These are phyloP conservation scores for Microsporum canis DNA, from an alignment of 2,329 filamentous ascomycete genomes.

Conservation along the genomic window DNA sequence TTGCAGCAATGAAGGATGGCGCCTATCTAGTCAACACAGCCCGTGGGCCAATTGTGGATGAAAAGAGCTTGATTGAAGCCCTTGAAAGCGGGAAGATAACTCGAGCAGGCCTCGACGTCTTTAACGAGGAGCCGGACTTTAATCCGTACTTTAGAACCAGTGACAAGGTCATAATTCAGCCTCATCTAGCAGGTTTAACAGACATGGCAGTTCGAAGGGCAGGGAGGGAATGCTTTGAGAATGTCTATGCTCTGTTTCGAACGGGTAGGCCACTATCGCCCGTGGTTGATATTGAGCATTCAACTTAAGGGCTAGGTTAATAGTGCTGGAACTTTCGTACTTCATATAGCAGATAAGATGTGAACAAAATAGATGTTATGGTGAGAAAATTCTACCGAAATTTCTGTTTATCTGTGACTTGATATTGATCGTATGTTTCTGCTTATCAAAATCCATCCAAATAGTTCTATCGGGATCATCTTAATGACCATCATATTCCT, in stretches of 20 bases:
- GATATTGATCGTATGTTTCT: no score
- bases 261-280: conserved; percentile 31
- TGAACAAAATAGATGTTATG: no score
- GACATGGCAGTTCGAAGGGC: conserved; percentile 34
- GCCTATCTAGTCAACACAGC: conserved; percentile 42
- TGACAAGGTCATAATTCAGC: conserved; percentile 35
- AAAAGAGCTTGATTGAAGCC: conserved; percentile 38
- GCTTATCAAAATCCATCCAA: no score
- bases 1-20: conserved; percentile 40
- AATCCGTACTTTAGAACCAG: conserved; percentile 32
- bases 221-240: conserved; percentile 38
- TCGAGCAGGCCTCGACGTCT: conserved; percentile 41
- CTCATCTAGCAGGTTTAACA: conserved; percentile 37
- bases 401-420: no score
- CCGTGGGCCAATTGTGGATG: conserved; percentile 40
- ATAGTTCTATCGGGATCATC: no score
- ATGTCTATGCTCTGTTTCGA: conserved; percentile 32
- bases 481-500: no score
- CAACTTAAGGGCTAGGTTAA: not conserved
- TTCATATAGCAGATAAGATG: no score
- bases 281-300: conserved; percentile 18
- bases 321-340: not conserved
- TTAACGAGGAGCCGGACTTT: conserved; percentile 35
- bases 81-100: conserved; percentile 38
- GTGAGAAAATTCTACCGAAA: no score